Evolutionary conservation across 2,329 filamentous ascomycete genomes (phyloP).

Genomic region (Clarireedia paspali): DNA sequence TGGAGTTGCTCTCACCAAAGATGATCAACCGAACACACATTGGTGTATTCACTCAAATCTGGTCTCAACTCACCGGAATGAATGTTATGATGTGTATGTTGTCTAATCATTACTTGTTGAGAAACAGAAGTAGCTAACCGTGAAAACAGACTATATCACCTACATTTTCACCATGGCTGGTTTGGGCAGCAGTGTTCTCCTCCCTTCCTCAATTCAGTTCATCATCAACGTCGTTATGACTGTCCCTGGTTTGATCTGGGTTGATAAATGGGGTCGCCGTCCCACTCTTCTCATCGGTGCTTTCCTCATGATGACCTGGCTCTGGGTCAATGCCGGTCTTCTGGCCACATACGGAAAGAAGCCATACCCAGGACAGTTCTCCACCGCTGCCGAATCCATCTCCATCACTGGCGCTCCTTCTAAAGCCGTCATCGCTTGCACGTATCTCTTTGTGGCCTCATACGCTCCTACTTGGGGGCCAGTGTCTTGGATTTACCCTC

Average conservation of each 20-base stretch:
- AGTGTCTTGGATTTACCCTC: slow-evolving; percentile 42
- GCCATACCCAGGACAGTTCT: slow-evolving; percentile 31
- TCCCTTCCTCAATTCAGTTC: slow-evolving; percentile 64
- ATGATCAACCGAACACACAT: slow-evolving; percentile 69
- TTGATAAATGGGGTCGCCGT: slow-evolving; percentile 71
- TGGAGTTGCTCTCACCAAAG: slow-evolving; percentile 64
- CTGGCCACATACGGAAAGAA: slow-evolving; percentile 36
- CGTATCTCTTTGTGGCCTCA: slow-evolving; percentile 55
- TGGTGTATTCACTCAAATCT: slow-evolving; percentile 67
- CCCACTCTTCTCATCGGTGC: slow-evolving; percentile 54
- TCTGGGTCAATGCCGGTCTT: slow-evolving; percentile 39
- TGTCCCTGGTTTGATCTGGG: slow-evolving; percentile 63
- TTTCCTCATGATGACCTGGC: slow-evolving; percentile 31
- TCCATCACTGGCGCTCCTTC: slow-evolving; percentile 40
- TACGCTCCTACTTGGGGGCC: slow-evolving; percentile 46
- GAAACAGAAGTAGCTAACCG: background rate
- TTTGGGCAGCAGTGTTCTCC: slow-evolving; percentile 49
- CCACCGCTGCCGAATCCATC: slow-evolving; percentile 38
- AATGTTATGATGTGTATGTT: slow-evolving; percentile 62
- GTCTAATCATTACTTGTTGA: slow-evolving; percentile 47
- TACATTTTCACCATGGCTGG: slow-evolving; percentile 70
- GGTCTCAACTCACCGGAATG: slow-evolving; percentile 71
- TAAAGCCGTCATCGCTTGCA: slow-evolving; percentile 55
- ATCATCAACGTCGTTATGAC: slow-evolving; percentile 79
- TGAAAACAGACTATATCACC: slow-evolving; percentile 21